These are phyloP conservation scores for Parastagonospora nodorum DNA, from an alignment of 2,329 filamentous ascomycete genomes.

Conservation along the genomic window DNA sequence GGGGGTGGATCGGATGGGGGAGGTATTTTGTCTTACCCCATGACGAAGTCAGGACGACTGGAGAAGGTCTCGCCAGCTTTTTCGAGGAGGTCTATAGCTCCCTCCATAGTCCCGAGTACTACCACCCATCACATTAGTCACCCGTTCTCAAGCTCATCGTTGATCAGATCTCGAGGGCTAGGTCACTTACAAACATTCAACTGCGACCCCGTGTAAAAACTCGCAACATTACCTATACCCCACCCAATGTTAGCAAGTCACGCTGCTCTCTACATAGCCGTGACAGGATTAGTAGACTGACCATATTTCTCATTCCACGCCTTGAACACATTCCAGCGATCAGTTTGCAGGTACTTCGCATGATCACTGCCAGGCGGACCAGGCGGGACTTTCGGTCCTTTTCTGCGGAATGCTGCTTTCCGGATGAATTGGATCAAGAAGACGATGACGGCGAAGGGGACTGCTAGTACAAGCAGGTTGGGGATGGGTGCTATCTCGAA, in stretches of 20 bases:
- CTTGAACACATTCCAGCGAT: slow-evolving; percentile 12
- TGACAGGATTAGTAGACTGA: slow-evolving; percentile 5
- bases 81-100: slow-evolving; percentile 11
- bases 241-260: slow-evolving; percentile 5
- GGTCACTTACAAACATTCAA: slow-evolving; percentile 9
- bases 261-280: slow-evolving; percentile 7
- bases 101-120: slow-evolving; percentile 9
- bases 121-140: slow-evolving; percentile 7
- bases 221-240: slow-evolving; percentile 7
- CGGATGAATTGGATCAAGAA: slow-evolving; percentile 9
- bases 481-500: slow-evolving; percentile 7
- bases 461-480: slow-evolving; percentile 9
- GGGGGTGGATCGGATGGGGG: background rate
- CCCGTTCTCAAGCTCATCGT: slow-evolving; percentile 4
- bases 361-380: slow-evolving; percentile 9
- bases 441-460: slow-evolving; percentile 8
- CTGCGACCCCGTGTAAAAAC: slow-evolving; percentile 9
- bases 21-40: slow-evolving; percentile 7
- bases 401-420: slow-evolving; percentile 9
- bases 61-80: slow-evolving; percentile 9
- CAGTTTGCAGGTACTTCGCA: slow-evolving; percentile 11
- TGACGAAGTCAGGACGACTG: slow-evolving; percentile 9
- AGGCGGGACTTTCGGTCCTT: slow-evolving; percentile 9
- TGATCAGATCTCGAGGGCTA: slow-evolving; percentile 5
- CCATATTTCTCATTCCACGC: slow-evolving; percentile 12